phyloP scores from a whole-genome alignment of 345 rosid species.

The Eucalyptus erythrocorys region DNA sequence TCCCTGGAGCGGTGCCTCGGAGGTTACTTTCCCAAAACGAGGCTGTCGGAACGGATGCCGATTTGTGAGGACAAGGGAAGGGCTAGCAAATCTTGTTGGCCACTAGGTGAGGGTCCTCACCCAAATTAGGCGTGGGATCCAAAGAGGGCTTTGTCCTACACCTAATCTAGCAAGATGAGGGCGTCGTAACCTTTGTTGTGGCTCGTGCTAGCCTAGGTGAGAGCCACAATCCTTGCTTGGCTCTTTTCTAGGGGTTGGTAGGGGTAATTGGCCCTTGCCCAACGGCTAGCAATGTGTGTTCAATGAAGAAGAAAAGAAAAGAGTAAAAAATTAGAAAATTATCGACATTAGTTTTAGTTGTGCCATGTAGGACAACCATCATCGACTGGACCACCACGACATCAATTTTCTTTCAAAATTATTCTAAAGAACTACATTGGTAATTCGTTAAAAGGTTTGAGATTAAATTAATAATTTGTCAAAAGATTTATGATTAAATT shows the following conservation, averaged over 20 bases:
- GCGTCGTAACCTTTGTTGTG: not conserved
- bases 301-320: not conserved
- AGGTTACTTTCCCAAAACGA: not conserved
- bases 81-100: no score
- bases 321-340: fast-evolving
- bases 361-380: no score
- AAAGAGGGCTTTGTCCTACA: fast-evolving
- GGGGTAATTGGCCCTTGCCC: not conserved
- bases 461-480: no score
- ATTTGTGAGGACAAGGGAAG: not conserved
- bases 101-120: not conserved
- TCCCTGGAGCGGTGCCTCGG: no score
- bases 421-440: fast-evolving
- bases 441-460: no score
- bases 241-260: fast-evolving
- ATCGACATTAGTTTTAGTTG: fast-evolving
- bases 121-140: no score
- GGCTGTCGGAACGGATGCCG: not conserved
- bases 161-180: not conserved
- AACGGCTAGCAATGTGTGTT: fast-evolving
- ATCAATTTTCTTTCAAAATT: not conserved
- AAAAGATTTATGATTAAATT: no score
- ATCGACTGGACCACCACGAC: fast-evolving
- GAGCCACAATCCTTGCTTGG: no score
- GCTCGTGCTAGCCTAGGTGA: no score